A percentile compares a stretch with the other conserved stretches of the same genome.
phyloP scores from a whole-genome alignment of 2,329 filamentous ascomycete genomes.

The Fusarium sp. region DNA sequence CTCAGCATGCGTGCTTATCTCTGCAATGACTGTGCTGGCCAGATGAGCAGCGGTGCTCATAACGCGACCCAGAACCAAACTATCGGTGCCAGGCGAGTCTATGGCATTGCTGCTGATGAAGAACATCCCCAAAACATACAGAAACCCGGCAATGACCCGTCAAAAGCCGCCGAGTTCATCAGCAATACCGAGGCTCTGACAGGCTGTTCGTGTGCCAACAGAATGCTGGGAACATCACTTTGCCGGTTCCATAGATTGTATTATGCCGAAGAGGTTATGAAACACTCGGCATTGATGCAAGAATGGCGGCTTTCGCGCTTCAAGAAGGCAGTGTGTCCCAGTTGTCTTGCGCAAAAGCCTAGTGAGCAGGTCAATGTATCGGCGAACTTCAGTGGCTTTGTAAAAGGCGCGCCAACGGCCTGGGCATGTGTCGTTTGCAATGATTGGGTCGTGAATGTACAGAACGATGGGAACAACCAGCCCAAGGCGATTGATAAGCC shows the following conservation, averaged over 20 bases:
- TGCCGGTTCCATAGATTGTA: constrained; percentile 52
- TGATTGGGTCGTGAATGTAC: constrained; percentile 48
- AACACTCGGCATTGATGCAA: constrained; percentile 39
- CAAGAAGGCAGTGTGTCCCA: constrained; percentile 47
- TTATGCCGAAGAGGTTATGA: constrained; percentile 43
- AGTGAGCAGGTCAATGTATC: constrained; percentile 28
- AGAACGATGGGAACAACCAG: constrained; percentile 23
- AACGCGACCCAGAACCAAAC: constrained; percentile 13
- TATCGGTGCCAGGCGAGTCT: constrained; percentile 42
- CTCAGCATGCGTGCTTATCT: constrained; percentile 52
- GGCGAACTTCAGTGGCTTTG: constrained; percentile 31
- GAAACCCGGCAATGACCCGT: not conserved
- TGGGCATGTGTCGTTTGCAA: constrained; percentile 53
- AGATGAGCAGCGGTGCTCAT: not conserved
- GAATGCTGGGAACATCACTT: constrained; percentile 49
- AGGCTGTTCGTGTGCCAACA: constrained; percentile 54
- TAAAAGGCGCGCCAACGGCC: constrained; percentile 14
- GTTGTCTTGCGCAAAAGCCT: constrained; percentile 43
- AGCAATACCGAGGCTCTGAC: constrained; percentile 43
- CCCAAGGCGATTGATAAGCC: constrained; percentile 36
- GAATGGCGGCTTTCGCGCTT: constrained; percentile 45
- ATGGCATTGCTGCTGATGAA: constrained; percentile 33
- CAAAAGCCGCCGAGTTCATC: constrained; percentile 14
- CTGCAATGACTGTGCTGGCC: constrained; percentile 48
- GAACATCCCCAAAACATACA: constrained; percentile 2